Conservation (phyloP, 2,329 filamentous ascomycete species). For the Fusarium lateritium region DNA sequence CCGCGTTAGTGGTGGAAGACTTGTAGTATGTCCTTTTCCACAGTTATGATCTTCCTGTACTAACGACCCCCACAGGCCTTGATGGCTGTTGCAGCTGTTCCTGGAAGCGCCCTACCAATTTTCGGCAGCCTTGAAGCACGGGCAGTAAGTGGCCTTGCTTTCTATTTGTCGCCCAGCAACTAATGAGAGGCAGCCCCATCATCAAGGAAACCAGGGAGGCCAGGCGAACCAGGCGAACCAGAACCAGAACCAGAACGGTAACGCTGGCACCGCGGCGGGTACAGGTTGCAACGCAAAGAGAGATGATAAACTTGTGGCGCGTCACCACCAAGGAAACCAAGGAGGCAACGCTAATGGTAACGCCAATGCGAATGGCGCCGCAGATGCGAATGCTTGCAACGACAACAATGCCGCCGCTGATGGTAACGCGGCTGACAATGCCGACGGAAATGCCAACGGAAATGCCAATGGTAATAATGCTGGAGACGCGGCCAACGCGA, state of each 20-base stretch:
- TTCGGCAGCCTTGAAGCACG: background rate
- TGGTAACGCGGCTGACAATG: background rate
- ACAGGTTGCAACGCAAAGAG: slow-evolving; percentile 24
- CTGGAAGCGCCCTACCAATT: background rate
- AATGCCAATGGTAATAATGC: background rate
- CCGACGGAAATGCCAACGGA: background rate
- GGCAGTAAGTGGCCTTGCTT: rapidly evolving
- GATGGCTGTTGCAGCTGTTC: background rate
- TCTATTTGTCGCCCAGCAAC: background rate
- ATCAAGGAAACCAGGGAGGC: background rate
- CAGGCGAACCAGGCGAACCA: slow-evolving; percentile 10
- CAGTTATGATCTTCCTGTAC: rapidly evolving
- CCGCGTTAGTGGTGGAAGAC: background rate
- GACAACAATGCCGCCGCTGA: background rate
- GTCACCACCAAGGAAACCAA: slow-evolving; percentile 17
- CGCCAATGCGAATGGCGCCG: background rate
- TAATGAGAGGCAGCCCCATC: background rate
- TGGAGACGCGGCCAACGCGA: background rate
- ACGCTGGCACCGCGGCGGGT: background rate
- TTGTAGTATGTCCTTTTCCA: background rate
- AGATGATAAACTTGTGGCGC: slow-evolving; percentile 17
- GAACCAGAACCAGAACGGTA: background rate
- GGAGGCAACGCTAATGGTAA: slow-evolving; percentile 12
- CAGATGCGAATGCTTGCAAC: background rate
- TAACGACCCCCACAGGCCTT: background rate